Evolutionary conservation across 768 basidiomycete species (phyloP), one percentile per base, ranked within the genome.

Genomic region (Lactifluus hygrophoroides): DNA sequence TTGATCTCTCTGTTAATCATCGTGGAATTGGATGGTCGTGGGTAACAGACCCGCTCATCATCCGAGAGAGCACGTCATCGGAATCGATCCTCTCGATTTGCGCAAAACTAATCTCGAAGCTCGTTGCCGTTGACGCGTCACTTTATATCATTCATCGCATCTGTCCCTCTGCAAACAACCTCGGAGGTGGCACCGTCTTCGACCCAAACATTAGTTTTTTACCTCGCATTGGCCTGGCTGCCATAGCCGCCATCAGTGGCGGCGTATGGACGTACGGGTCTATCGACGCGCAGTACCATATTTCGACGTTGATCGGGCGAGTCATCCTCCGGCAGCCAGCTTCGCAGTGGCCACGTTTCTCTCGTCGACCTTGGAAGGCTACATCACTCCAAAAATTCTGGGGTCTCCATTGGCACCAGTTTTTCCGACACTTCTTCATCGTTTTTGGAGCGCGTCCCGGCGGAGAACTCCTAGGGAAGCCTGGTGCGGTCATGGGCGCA

Each of bases 401-500:
- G 76, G 64, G 67, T 16, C 57, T 57, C 13, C 65, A 73, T 11
- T 77, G 76, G 76, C 76, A n/a, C n/a, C n/a, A n/a, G n/a, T n/a
- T n/a, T n/a, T n/a, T n/a, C n/a, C n/a, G n/a, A n/a, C n/a, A n/a
- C n/a, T n/a, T n/a, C n/a, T n/a, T n/a, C n/a, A n/a, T n/a, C n/a
- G n/a, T n/a, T n/a, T n/a, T n/a, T n/a, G 75, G 74, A 11, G 68
- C 66, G 0, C 54, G 56, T 14, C 72, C 71, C 0, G 50, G 80
- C 25, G 66, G 67, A 28, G 65, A 64, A 52, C 58, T 80, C 4
- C 64, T 80, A 28, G 84, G 85, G 19, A 76, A 76, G 21, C 56
- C 66, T 3, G 82, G 81, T 4, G 69, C 67, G 3, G 71, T 86
- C 7, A 56, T 87, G 3, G 84, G 83, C 9, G 78, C 77, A 4